Conservation (phyloP, 805 yeast species). For the Tetrapisispora phaffii region DNA sequence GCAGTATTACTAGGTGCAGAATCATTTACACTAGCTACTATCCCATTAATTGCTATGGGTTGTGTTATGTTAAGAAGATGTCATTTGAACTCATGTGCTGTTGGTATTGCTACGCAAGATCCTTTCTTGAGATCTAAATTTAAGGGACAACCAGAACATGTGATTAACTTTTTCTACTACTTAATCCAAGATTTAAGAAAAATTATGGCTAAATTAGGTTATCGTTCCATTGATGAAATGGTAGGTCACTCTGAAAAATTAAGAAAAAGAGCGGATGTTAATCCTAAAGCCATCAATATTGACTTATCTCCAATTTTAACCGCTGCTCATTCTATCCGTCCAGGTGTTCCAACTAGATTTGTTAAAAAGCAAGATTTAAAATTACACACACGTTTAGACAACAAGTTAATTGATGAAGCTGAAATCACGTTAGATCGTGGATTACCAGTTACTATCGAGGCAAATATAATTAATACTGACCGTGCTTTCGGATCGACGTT, state of each 20-base stretch:
- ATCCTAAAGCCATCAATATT: constrained; percentile 81
- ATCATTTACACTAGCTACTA: constrained; percentile 96
- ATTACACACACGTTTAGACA: constrained; percentile 85
- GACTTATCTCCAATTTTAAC: constrained; percentile 90
- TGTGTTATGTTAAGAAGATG: constrained; percentile 95
- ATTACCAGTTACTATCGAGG: constrained; percentile 89
- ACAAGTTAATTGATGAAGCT: constrained; percentile 91
- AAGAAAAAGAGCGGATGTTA: constrained; percentile 75
- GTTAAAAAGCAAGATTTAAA: constrained; percentile 90
- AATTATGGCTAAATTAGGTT: constrained; percentile 91
- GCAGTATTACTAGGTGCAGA: constrained; percentile 96
- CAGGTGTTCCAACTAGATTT: constrained; percentile 91
- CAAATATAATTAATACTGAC: constrained; percentile 89
- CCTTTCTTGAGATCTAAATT: constrained; percentile 87
- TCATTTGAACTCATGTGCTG: constrained; percentile 91
- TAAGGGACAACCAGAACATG: constrained; percentile 96
- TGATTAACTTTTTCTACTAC: constrained; percentile 93
- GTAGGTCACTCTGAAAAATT: constrained; percentile 93
- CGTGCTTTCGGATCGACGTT: constrained; percentile 93
- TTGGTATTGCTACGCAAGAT: constrained; percentile 98
- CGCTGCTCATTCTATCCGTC: constrained; percentile 93
- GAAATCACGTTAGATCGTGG: constrained; percentile 93
- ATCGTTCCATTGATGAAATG: constrained; percentile 94
- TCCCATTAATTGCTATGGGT: constrained; percentile 95
- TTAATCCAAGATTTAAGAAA: constrained; percentile 84